Evolutionary conservation across 1,284 basidiomycete genomes (phyloP), one percentile per base, ranked within the genome.

Genomic region (Takashimella tepidaria): DNA sequence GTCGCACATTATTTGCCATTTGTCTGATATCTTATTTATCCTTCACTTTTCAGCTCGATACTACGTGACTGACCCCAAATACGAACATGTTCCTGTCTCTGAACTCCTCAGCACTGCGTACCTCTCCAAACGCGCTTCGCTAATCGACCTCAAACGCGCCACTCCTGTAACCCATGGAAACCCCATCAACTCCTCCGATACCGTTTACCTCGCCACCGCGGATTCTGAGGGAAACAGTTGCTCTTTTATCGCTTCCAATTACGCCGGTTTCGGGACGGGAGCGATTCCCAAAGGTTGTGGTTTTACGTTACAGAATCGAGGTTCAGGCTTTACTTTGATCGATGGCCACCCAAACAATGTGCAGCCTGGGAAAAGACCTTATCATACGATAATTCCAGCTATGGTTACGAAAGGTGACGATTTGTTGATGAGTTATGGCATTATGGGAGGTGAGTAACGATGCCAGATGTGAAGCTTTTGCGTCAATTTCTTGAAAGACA

Each of bases 341-440:
- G 83, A 89, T 55, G 84, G 83, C 0, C 93, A 97, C 70, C 86
- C 89, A 0, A 98, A 98, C 72, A 82, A 80, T 41, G 76, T 89
- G 56, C 76, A 83, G 81, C 86, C 87, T 22, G 83, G 87, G 5
- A 96, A 96, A 77, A 81, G 91, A 16, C 92, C 92, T 2, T 96
- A 93, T 72, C 92, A 97, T 69, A 97, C 92, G 5, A 97, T 96
- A 67, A 93, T 95, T 58, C 93, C 95, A 5, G 89, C 89, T 2
- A 82, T 96, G 78, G 92, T 85, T 0, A 87, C 87, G 1, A 51
- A 51, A 55, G 85, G 83, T 2, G 82, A 86, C 56, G 89, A 93
- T 45, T 79, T 97, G 1, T 92, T 92, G 78, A 75, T 96, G 64
- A 84, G 84, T 53, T 93, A 87, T 62, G 91, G 92, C 49, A 90